phyloP scores from a whole-genome alignment of 2,329 filamentous ascomycete genomes.

The Fusarium piperis region DNA sequence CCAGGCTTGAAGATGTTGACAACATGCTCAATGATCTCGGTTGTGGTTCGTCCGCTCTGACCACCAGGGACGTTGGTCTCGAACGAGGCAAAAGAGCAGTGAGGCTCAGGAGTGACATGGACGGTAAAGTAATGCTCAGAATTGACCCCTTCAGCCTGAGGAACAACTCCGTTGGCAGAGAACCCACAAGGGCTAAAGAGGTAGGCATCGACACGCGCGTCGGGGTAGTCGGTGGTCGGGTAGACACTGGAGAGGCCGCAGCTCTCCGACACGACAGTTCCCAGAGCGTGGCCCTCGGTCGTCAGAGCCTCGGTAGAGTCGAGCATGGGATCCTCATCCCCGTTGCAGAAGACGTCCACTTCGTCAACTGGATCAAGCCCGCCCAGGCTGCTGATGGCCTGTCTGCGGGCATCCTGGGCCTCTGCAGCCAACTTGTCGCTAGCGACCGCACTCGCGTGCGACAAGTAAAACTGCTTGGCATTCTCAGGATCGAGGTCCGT shows the following conservation, averaged over 20 bases:
- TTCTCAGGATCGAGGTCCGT: slow-evolving; percentile 75
- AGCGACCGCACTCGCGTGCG: slow-evolving; percentile 86
- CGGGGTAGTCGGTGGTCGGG: slow-evolving; percentile 85
- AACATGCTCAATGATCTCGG: slow-evolving; percentile 91
- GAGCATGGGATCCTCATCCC: slow-evolving; percentile 64
- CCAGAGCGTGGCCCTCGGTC: slow-evolving; percentile 92
- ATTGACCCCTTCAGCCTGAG: slow-evolving; percentile 59
- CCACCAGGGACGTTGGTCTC: slow-evolving; percentile 96
- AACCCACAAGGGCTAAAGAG: slow-evolving; percentile 97
- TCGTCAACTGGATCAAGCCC: slow-evolving; percentile 66
- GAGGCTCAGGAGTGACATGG: slow-evolving; percentile 95
- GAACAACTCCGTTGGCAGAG: slow-evolving; percentile 95
- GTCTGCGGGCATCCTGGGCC: slow-evolving; percentile 69
- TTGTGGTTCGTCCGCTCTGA: slow-evolving; percentile 87
- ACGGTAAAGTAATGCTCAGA: slow-evolving; percentile 95
- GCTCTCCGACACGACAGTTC: slow-evolving; percentile 88
- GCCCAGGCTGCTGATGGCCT: slow-evolving; percentile 67
- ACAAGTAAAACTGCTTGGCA: slow-evolving; percentile 76
- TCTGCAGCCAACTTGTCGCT: slow-evolving; percentile 79
- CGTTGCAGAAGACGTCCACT: slow-evolving; percentile 86
- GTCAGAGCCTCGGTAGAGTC: slow-evolving; percentile 77
- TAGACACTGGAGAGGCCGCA: slow-evolving; percentile 93
- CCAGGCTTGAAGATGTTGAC: slow-evolving; percentile 96
- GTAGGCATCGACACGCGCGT: slow-evolving; percentile 94
- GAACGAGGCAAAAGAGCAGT: slow-evolving; percentile 97